phyloP scores from a whole-genome alignment of 768 basidiomycete species.

The Tulasnella sp. region DNA sequence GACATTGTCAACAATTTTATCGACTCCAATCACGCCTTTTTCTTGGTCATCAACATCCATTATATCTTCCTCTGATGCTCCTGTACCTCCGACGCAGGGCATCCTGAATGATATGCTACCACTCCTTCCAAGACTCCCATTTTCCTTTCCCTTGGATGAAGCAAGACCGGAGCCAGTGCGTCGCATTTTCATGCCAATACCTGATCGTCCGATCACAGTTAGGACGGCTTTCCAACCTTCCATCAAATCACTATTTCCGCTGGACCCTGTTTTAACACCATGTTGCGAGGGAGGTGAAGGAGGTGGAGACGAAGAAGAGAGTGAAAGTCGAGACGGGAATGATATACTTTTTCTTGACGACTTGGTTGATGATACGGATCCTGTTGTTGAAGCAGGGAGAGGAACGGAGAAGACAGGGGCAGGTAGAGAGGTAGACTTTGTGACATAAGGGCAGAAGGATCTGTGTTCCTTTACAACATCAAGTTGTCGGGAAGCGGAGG shows the following conservation, averaged over 20 bases:
- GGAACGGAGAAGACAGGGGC: slow-evolving; percentile 11
- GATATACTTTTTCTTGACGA: slow-evolving; percentile 15
- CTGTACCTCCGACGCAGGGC: slow-evolving; percentile 16
- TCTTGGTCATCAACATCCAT: slow-evolving; percentile 26
- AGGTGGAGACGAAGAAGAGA: slow-evolving; percentile 19
- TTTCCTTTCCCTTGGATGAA: slow-evolving; percentile 5
- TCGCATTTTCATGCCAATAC: slow-evolving; percentile 45
- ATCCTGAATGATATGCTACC: slow-evolving; percentile 7
- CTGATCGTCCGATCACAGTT: slow-evolving; percentile 51
- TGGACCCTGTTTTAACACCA: slow-evolving; percentile 24
- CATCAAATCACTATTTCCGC: slow-evolving; percentile 23
- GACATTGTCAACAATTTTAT: slow-evolving; percentile 64
- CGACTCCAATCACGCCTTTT: slow-evolving; percentile 32
- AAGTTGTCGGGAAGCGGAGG: slow-evolving; percentile 36
- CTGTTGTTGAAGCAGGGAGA: slow-evolving; percentile 11
- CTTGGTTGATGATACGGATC: slow-evolving; percentile 1
- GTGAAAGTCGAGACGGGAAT: slow-evolving; percentile 17
- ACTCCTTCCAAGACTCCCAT: slow-evolving; percentile 2
- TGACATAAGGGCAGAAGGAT: slow-evolving; percentile 72
- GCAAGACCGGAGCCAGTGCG: slow-evolving; percentile 4
- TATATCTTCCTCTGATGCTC: slow-evolving; percentile 25
- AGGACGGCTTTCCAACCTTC: slow-evolving; percentile 80
- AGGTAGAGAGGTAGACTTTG: slow-evolving; percentile 19
- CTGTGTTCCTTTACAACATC: slow-evolving; percentile 73
- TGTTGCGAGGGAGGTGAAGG: slow-evolving; percentile 25